Percentiles rank a stretch among this genome's conserved stretches.
These are phyloP conservation scores for Aspergillus arachidicola DNA, from an alignment of 2,329 filamentous ascomycete genomes.

Conservation along the genomic window DNA sequence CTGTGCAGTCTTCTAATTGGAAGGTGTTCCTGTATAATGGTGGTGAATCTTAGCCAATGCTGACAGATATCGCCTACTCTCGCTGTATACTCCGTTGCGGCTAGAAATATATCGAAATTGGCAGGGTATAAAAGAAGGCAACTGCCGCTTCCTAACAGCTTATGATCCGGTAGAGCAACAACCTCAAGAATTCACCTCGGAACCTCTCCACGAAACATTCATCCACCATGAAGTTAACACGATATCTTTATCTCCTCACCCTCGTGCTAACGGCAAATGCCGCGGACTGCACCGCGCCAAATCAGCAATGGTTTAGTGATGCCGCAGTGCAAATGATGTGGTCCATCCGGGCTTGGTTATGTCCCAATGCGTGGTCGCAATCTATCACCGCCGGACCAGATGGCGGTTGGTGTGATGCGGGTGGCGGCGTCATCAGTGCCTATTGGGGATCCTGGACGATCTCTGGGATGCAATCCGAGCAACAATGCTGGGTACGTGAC, in stretches of 20 bases:
- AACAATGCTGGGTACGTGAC: conserved; percentile 12
- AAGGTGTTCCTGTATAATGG: background rate
- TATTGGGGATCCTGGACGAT: conserved; percentile 11
- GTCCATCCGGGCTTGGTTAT: conserved; percentile 13
- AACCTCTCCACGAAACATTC: background rate
- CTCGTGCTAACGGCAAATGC: conserved; percentile 4
- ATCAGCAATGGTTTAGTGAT: conserved; percentile 11
- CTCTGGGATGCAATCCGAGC: conserved; percentile 10
- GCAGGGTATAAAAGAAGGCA: background rate
- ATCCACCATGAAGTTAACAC: conserved; percentile 4
- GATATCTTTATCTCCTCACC: conserved; percentile 2
- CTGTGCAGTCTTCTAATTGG: background rate
- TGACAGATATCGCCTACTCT: background rate
- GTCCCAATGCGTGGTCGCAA: conserved; percentile 12
- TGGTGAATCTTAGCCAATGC: background rate
- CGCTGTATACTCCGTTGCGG: background rate
- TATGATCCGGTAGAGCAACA: background rate
- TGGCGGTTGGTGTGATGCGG: conserved; percentile 12
- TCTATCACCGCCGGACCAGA: conserved; percentile 8
- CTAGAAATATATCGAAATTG: background rate
- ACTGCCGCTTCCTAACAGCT: background rate
- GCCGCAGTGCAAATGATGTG: conserved; percentile 15
- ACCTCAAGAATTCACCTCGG: background rate
- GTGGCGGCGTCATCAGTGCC: conserved; percentile 8
- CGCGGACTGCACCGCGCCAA: conserved; percentile 11